phyloP scores from a whole-genome alignment of 2,329 filamentous ascomycete genomes.

The Fusarium cyanostomum region DNA sequence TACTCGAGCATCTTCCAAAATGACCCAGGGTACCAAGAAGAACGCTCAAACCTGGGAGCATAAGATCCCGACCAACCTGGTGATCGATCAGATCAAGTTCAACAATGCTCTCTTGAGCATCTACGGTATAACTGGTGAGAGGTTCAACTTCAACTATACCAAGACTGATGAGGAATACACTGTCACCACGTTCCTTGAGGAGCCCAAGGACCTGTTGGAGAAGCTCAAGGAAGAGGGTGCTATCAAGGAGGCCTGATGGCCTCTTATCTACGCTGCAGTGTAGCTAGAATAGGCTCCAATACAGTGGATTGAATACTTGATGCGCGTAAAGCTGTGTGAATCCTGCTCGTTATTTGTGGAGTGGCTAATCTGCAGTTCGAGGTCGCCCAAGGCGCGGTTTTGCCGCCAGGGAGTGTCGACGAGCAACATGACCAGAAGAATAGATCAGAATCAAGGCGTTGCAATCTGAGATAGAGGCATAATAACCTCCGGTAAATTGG shows the following conservation, averaged over 20 bases:
- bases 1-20: not conserved
- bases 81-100: not conserved
- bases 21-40: not conserved
- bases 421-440: too few species aligned
- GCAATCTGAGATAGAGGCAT: too few species aligned
- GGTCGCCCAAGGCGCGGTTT: too few species aligned
- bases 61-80: not conserved
- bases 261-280: too few species aligned
- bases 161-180: not conserved
- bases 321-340: too few species aligned
- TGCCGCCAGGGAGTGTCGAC: too few species aligned
- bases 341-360: too few species aligned
- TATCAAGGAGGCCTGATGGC: not conserved
- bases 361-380: too few species aligned
- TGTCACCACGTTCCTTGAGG: not conserved
- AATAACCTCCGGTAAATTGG: too few species aligned
- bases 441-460: too few species aligned
- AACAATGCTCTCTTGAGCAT: not conserved
- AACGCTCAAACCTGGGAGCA: not conserved
- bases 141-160: not conserved
- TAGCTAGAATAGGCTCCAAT: too few species aligned
- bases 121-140: not conserved
- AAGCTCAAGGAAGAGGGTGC: constrained; percentile 1
- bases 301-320: too few species aligned
- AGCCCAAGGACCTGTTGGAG: not conserved